Percentiles rank a stretch among this genome's conserved stretches.
These are phyloP conservation scores for Stemphylium lycopersici DNA, from an alignment of 2,329 filamentous ascomycete genomes.

Conservation along the genomic window DNA sequence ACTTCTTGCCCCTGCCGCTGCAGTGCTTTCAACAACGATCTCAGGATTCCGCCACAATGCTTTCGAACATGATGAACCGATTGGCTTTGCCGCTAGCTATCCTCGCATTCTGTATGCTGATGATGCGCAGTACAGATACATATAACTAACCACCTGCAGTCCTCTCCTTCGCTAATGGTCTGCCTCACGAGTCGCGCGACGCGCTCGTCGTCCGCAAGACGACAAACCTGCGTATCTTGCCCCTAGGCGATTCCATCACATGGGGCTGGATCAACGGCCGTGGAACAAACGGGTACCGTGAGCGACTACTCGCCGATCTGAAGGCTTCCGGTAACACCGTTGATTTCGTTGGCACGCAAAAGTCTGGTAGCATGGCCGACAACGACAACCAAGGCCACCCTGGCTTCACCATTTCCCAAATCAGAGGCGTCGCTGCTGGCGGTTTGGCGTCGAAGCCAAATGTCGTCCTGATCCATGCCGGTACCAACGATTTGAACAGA, in stretches of 20 bases:
- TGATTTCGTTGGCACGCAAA: slow-evolving; percentile 39
- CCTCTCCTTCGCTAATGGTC: slow-evolving; percentile 6
- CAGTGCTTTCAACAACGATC: not conserved
- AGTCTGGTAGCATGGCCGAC: slow-evolving; percentile 40
- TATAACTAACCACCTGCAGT: slow-evolving; percentile 1
- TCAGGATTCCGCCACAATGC: not conserved
- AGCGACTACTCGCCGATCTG: slow-evolving; percentile 33
- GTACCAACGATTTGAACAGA: slow-evolving; percentile 30
- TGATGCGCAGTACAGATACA: not conserved
- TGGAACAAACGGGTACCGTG: slow-evolving; percentile 42
- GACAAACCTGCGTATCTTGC: slow-evolving; percentile 21
- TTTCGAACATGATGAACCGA: slow-evolving; percentile 3
- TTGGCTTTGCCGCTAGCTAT: slow-evolving; percentile 7
- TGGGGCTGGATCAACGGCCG: slow-evolving; percentile 36
- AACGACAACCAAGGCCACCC: slow-evolving; percentile 43
- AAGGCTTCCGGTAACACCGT: slow-evolving; percentile 25
- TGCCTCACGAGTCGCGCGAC: slow-evolving; percentile 11
- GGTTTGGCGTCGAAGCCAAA: slow-evolving; percentile 22
- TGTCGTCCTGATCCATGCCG: slow-evolving; percentile 29
- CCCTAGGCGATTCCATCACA: slow-evolving; percentile 33
- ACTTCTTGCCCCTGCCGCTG: not conserved
- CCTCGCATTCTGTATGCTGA: slow-evolving; percentile 2
- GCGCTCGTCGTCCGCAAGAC: slow-evolving; percentile 6
- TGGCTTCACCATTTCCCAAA: slow-evolving; percentile 41
- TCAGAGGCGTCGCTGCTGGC: slow-evolving; percentile 19